These are phyloP conservation scores for Blechomonas ayalai DNA, from an alignment of 208 protist genomes.

Conservation along the genomic window DNA sequence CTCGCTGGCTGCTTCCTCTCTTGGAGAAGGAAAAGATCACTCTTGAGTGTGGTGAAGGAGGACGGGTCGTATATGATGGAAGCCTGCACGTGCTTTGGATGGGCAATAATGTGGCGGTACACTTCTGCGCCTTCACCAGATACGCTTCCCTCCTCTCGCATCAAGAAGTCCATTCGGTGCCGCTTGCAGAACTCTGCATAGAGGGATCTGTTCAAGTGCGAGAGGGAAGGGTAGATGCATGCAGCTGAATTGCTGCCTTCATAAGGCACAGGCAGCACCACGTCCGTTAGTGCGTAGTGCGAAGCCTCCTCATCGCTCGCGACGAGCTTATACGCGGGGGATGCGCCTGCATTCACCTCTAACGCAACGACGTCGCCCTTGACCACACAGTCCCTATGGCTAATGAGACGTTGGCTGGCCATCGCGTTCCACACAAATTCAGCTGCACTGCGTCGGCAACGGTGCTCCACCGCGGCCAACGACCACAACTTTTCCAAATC, in stretches of 20 bases:
- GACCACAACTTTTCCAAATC: constrained; percentile 27
- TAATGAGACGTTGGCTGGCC: constrained; percentile 59
- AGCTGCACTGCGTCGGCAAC: constrained; percentile 23
- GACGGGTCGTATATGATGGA: constrained; percentile 52
- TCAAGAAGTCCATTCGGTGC: constrained; percentile 17
- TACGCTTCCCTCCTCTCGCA: background rate
- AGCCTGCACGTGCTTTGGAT: constrained; percentile 37
- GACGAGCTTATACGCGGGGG: constrained; percentile 9
- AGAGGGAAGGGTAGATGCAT: constrained; percentile 11
- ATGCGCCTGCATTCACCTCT: background rate
- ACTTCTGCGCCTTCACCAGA: background rate
- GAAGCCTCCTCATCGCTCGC: constrained; percentile 16
- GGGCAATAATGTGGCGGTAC: constrained; percentile 47
- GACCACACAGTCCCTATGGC: constrained; percentile 21
- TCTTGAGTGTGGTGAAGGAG: constrained; percentile 66
- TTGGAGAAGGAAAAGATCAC: constrained; percentile 62
- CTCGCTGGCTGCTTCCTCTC: constrained; percentile 35
- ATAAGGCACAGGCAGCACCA: constrained; percentile 78
- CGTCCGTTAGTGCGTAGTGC: constrained; percentile 38
- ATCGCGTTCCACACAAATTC: constrained; percentile 85
- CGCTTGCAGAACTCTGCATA: constrained; percentile 17
- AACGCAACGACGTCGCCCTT: constrained; percentile 48
- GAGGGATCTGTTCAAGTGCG: constrained; percentile 12
- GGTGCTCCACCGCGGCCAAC: constrained; percentile 7
- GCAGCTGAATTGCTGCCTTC: constrained; percentile 1